These are phyloP conservation scores for Dioscorea alata DNA, from an alignment of 106 monocot genomes.

Conservation along the genomic window DNA sequence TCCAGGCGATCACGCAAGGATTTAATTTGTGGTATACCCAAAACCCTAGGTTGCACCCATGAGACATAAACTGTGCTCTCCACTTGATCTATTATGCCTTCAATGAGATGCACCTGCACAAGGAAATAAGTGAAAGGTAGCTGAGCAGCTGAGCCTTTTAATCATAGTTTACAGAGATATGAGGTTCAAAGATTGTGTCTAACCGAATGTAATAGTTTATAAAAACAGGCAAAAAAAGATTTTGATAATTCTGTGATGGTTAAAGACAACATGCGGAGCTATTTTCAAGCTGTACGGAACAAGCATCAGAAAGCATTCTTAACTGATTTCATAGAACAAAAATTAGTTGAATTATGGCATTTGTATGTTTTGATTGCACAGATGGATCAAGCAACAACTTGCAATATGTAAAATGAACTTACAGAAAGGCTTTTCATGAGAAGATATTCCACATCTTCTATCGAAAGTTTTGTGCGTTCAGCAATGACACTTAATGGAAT, in stretches of 20 bases:
- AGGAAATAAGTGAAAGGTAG: too few relatives aligned
- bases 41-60: slow-evolving; percentile 93
- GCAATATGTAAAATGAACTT: slow-evolving; percentile 16
- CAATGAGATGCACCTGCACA: slow-evolving; percentile 84
- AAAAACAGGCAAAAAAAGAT: neutral
- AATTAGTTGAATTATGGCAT: too few relatives aligned
- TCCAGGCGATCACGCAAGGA: slow-evolving; percentile 73
- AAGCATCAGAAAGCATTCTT: too few relatives aligned
- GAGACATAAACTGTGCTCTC: slow-evolving; percentile 83
- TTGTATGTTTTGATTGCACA: too few relatives aligned
- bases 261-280: too few relatives aligned
- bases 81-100: slow-evolving; percentile 94
- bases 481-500: slow-evolving; percentile 84
- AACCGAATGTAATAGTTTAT: neutral
- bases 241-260: too few relatives aligned
- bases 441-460: slow-evolving; percentile 92
- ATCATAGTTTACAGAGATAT: too few relatives aligned
- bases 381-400: too few relatives aligned
- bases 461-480: slow-evolving; percentile 76
- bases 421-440: slow-evolving; percentile 98
- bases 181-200: too few relatives aligned
- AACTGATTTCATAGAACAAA: too few relatives aligned
- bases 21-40: slow-evolving; percentile 79
- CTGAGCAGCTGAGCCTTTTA: too few relatives aligned
- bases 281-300: too few relatives aligned